These are phyloP conservation scores for Psidium guajava DNA, from an alignment of 345 rosid genomes.

Conservation along the genomic window DNA sequence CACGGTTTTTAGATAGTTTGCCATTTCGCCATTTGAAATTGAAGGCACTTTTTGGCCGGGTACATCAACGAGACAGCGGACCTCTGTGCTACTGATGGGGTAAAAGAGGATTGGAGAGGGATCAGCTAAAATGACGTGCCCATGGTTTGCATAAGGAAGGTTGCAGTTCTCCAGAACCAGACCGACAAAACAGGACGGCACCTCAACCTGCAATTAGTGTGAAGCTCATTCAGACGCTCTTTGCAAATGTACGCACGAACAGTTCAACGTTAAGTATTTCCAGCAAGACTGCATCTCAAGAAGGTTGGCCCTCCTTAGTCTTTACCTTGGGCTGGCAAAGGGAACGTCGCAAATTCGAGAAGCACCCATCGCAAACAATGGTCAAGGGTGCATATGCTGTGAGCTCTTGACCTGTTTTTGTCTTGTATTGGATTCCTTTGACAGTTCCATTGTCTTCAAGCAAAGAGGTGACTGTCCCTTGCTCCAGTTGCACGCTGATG, in stretches of 20 bases:
- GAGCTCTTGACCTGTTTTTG: background rate
- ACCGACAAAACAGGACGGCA: background rate
- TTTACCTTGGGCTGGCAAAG: background rate
- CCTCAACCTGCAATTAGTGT: background rate
- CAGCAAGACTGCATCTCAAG: background rate
- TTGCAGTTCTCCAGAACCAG: background rate
- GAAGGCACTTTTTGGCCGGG: background rate
- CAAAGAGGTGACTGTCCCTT: background rate
- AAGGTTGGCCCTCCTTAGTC: background rate
- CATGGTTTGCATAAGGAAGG: background rate
- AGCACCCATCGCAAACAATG: background rate
- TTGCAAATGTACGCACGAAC: background rate
- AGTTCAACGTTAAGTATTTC: background rate
- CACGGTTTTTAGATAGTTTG: background rate
- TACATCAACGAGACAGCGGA: background rate
- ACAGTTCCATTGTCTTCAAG: background rate
- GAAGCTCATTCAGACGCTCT: background rate
- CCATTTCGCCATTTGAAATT: background rate
- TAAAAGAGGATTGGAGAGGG: background rate
- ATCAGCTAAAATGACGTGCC: background rate
- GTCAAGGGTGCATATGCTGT: background rate
- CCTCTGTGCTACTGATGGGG: background rate
- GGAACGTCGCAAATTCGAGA: background rate
- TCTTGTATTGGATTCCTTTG: background rate
- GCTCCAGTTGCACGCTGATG: background rate